phyloP scores from a whole-genome alignment of 805 yeast genomes.

The Zygotorulaspora florentina region DNA sequence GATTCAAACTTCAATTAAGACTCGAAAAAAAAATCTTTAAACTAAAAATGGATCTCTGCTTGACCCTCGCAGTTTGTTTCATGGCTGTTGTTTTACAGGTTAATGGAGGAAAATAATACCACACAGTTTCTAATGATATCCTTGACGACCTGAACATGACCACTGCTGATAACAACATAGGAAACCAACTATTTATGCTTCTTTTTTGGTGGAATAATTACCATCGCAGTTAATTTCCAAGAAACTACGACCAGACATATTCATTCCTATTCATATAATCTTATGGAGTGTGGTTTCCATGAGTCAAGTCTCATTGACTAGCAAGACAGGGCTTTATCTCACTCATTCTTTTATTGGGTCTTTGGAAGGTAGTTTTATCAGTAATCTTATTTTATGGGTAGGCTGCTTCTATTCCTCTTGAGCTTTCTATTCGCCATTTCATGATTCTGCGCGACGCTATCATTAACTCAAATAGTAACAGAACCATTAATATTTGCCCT shows the following conservation, averaged over 20 bases:
- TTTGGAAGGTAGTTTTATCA: conserved; percentile 65
- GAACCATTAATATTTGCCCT: conserved; percentile 52
- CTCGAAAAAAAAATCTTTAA: conserved; percentile 46
- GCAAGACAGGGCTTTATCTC: conserved; percentile 41
- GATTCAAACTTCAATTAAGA: conserved; percentile 59
- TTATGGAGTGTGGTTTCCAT: conserved; percentile 55
- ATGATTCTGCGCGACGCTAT: conserved; percentile 54
- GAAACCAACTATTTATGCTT: conserved; percentile 48
- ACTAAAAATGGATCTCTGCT: conserved; percentile 50
- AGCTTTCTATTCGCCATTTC: conserved; percentile 53
- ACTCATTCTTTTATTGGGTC: conserved; percentile 51
- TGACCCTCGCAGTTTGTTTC: conserved; percentile 52
- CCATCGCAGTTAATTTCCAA: conserved; percentile 64
- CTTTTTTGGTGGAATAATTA: conserved; percentile 53
- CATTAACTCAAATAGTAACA: conserved; percentile 43
- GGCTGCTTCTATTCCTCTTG: conserved; percentile 58
- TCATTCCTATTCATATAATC: conserved; percentile 57
- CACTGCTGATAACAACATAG: conserved; percentile 55
- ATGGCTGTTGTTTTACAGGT: conserved; percentile 55
- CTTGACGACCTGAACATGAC: conserved; percentile 47
- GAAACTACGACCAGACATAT: conserved; percentile 54
- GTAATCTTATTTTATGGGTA: conserved; percentile 59
- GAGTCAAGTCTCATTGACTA: conserved; percentile 44
- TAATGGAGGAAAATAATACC: conserved; percentile 53
- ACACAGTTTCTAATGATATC: conserved; percentile 56